Base-by-base conservation (phyloP, 345 rosid species). In the Gossypium thurberi region DNA sequence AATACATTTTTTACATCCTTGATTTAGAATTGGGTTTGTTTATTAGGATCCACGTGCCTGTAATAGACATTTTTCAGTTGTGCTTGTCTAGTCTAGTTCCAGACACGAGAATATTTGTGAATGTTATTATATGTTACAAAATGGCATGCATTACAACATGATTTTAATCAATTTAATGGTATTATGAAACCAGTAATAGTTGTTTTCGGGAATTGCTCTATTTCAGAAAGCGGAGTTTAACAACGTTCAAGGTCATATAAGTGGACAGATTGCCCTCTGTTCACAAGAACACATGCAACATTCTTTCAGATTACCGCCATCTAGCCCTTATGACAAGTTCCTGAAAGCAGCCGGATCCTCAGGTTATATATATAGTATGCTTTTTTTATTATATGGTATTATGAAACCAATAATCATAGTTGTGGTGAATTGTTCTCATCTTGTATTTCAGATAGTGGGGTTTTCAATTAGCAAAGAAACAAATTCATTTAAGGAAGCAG, bases 251-350 rank as follows among this genome's bases (percentile, higher is more conserved):
- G 78, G 72, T 26, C 77, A 43, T 73, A 73, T 73, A 44, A 76
- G 58, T 60, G 81, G 81, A 72, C 85, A 77, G 74, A 84, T 83
- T 8, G 75, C 82, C 10, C 72, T 80, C 42, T 78, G 83, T 58
- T 80, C 87, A 2, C 84, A 50, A 0, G 87, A 86, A 63, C 73
- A 77, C 11, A 84, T 81, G 50, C 90, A 85, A 51, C 81, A 75
- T 68, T 87, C 94, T 46, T 90, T 90, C 80, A 77, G 80, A 76
- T 84, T 90, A 75, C 98, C 96, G 15, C 91, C 94, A 71, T 83
- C 98, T 33, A 90, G 96, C 83, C 98, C 96, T 10, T 87, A 87
- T 13, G 98, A 89, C 81, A 89, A 90, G 69, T 90, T 93, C 87
- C 76, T 90, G 81, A 89, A 93, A 82, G 96, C 93, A 11, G 98